phyloP scores from a whole-genome alignment of 2,329 filamentous ascomycete species.

The Dactylellina leptospora region DNA sequence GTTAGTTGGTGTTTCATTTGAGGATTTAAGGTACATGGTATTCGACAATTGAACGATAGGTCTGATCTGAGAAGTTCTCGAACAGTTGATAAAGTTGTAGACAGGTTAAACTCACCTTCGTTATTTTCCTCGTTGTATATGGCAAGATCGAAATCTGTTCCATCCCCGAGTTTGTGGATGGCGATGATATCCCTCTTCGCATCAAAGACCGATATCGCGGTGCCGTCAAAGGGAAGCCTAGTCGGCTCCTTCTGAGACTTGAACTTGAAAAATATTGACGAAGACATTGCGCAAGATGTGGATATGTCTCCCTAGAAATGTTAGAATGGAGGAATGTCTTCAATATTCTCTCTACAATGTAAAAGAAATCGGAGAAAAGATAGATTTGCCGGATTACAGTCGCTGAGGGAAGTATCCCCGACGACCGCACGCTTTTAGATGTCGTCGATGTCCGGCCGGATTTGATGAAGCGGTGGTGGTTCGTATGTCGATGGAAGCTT shows the following conservation, averaged over 20 bases:
- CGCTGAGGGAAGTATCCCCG: constrained; percentile 29
- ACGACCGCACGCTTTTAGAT: constrained; percentile 14
- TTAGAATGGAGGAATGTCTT: constrained; percentile 19
- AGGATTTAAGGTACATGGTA: no score
- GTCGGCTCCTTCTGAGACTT: constrained; percentile 97
- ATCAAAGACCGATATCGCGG: constrained; percentile 97
- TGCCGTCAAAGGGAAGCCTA: constrained; percentile 95
- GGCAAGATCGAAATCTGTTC: constrained; percentile 92
- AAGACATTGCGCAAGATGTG: constrained; percentile 71
- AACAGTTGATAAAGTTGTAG: no score
- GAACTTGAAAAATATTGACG: constrained; percentile 99
- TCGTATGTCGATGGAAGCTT: constrained; percentile 7
- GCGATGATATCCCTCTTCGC: constrained; percentile 98
- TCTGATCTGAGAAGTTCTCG: no score
- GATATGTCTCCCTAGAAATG: constrained; percentile 31
- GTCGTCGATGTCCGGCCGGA: neutral
- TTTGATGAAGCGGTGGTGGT: neutral
- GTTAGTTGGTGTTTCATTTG: neutral
- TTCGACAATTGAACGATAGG: no score
- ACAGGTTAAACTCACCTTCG: constrained; percentile 70
- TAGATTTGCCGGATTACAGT: neutral
- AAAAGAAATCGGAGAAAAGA: constrained; percentile 13
- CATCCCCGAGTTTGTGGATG: constrained; percentile 91
- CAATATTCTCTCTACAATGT: constrained; percentile 32
- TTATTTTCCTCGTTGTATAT: constrained; percentile 92